These are phyloP conservation scores for Ajuga reptans DNA, from an alignment of 305 asterid species.

Conservation along the genomic window DNA sequence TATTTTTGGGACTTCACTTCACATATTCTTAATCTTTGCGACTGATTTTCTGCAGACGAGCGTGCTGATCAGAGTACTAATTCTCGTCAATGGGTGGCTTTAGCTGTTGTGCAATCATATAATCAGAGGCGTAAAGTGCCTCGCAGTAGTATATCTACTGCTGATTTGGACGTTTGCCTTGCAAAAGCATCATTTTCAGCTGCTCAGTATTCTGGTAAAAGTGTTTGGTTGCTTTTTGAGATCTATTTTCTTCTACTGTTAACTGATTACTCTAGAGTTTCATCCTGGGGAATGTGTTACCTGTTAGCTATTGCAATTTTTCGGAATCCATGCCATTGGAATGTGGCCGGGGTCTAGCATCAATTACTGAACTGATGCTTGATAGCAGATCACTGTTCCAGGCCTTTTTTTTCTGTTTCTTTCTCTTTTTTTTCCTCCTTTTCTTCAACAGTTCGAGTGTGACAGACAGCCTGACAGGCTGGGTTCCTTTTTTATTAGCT, in stretches of 20 bases:
- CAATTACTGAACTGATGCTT: neutral
- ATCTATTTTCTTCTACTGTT: neutral
- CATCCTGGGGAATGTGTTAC: neutral
- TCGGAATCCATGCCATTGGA: neutral
- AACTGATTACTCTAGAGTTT: neutral
- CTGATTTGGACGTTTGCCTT: conserved; percentile 69
- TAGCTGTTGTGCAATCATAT: conserved; percentile 86
- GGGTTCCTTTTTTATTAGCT: neutral
- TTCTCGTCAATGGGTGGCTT: conserved; percentile 69
- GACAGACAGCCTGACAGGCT: neutral
- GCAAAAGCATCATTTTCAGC: conserved; percentile 79
- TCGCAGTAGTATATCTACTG: conserved; percentile 60
- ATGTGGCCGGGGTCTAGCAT: neutral
- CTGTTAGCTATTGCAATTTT: neutral
- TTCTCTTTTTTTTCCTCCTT: no score
- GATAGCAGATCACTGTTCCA: neutral
- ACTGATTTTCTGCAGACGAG: conserved; percentile 44
- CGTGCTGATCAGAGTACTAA: conserved; percentile 28
- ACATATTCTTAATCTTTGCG: conserved; percentile 13
- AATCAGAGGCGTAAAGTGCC: conserved; percentile 75
- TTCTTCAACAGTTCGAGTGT: neutral
- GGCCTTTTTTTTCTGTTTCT: neutral
- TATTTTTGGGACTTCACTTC: conserved; percentile 10
- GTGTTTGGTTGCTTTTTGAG: neutral
- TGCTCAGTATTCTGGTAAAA: conserved; percentile 69